phyloP scores from a whole-genome alignment of 1,284 basidiomycete species.

The Pseudozyma tsukubaensis region DNA sequence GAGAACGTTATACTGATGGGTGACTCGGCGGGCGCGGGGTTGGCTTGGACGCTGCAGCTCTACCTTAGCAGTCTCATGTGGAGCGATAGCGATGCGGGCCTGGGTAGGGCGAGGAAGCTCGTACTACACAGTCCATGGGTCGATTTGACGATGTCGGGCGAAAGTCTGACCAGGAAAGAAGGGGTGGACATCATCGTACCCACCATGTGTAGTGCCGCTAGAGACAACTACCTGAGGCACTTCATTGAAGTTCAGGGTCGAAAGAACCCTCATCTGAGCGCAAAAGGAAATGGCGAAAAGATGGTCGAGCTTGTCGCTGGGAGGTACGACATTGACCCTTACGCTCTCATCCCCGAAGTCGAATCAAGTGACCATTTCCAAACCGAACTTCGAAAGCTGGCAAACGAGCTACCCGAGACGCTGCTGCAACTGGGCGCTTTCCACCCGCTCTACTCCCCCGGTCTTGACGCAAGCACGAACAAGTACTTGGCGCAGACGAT shows the following conservation, averaged over 20 bases:
- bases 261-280: not conserved
- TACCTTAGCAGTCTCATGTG: constrained; percentile 27
- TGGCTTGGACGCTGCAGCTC: constrained; percentile 23
- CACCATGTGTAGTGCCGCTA: constrained; percentile 29
- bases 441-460: constrained; percentile 31
- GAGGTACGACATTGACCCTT: constrained; percentile 19
- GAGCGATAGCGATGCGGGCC: not conserved
- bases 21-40: constrained; percentile 26
- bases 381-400: constrained; percentile 7
- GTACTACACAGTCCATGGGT: constrained; percentile 34
- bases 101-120: constrained; percentile 25
- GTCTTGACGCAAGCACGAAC: constrained; percentile 13
- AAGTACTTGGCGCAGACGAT: constrained; percentile 27
- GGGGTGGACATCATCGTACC: constrained; percentile 30
- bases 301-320: constrained; percentile 3
- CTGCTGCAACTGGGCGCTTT: constrained; percentile 28
- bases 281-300: not conserved
- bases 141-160: constrained; percentile 22
- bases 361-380: not conserved
- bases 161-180: constrained; percentile 10
- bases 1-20: constrained; percentile 43
- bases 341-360: not conserved
- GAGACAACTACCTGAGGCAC: constrained; percentile 39
- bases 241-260: constrained; percentile 14
- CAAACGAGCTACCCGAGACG: constrained; percentile 18